A percentile compares a stretch with the other conserved stretches of the same genome.
These are phyloP conservation scores for Fusarium clavum DNA, from an alignment of 2,329 filamentous ascomycete species.

Conservation along the genomic window DNA sequence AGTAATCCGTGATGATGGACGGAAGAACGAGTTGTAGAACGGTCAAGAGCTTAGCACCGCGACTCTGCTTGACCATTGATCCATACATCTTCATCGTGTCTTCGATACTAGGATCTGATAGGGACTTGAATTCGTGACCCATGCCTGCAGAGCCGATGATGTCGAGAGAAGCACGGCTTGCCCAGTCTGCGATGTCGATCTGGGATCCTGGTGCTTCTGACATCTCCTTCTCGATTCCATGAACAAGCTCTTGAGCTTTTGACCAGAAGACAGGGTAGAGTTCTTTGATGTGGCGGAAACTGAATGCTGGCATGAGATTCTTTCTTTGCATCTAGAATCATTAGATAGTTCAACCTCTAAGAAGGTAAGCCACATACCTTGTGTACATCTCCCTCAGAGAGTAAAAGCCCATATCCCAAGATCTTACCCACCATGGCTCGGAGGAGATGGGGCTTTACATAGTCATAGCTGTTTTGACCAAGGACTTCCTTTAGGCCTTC, in stretches of 20 bases:
- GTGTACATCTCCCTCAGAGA: constrained; percentile 30
- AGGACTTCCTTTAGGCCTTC: constrained; percentile 32
- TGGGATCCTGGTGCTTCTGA: not conserved
- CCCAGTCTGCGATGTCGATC: constrained; percentile 32
- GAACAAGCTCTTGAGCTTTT: constrained; percentile 27
- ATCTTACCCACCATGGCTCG: constrained; percentile 34
- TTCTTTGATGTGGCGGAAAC: constrained; percentile 35
- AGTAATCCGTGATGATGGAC: constrained; percentile 26
- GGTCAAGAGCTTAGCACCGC: constrained; percentile 19
- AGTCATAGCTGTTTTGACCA: constrained; percentile 31
- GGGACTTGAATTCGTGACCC: constrained; percentile 50
- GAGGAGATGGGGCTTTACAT: constrained; percentile 32
- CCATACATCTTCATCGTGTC: constrained; percentile 46
- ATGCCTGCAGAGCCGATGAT: constrained; percentile 52
- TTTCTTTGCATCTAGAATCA: constrained; percentile 24
- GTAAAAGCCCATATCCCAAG: constrained; percentile 6
- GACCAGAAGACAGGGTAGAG: constrained; percentile 33
- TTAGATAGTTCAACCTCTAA: not conserved
- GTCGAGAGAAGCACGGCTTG: constrained; percentile 47
- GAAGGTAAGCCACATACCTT: not conserved
- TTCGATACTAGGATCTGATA: constrained; percentile 48
- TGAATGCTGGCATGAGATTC: constrained; percentile 37
- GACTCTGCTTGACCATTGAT: constrained; percentile 47
- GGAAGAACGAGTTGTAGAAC: constrained; percentile 32
- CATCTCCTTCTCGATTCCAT: constrained; percentile 4